Evolutionary conservation across 2,329 filamentous ascomycete species (phyloP), one percentile per base, ranked within the genome.

Genomic region (Cercospora sp.): DNA sequence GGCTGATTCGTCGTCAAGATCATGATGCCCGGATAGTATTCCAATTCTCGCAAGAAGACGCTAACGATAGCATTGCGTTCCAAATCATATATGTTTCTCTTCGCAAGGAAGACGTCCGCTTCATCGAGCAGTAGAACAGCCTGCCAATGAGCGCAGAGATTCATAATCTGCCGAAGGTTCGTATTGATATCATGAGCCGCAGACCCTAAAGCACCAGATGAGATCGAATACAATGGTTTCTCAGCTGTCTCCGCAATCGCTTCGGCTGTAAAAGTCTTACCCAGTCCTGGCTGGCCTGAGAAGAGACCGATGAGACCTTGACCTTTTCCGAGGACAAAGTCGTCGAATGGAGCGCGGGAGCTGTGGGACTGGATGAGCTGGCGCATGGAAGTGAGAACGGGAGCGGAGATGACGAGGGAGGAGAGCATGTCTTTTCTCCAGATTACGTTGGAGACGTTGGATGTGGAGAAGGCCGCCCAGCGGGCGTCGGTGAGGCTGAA

Each of bases 1-100:
- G 57, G 65, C 31, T 64, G 57, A 48, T 68, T 68, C 12, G 66
- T 68, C 5, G 66, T 68, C 7, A 68, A 26, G 8, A 68, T 31
- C 79, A 89, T 87, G 79, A 95, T 95, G 1, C 92, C 93, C 75
- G 91, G 95, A 0, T 96, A 96, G 77, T 96, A 96, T 78, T 96
- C 93, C 0, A 96, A 83, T 65, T 93, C 85, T 0, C 92, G 88
- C 2, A 96, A 82, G 82, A 96, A 96, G 71, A 96, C 91, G 77
- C 89, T 91, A 61, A 96, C 92, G 1, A 94, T 86, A 0, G 90
- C 90, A 74, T 96, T 95, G 64, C 92, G 89, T 75, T 93, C 89
- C 64, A 94, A 89, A 73, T 94, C 91, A 75, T 92, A 89, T 61
- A 94, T 89, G 73, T 95, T 91, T 1, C 92, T 87, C 61, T 81